These are phyloP conservation scores for Lignosus rhinocerotis DNA, from an alignment of 1,284 basidiomycete genomes.

Conservation along the genomic window DNA sequence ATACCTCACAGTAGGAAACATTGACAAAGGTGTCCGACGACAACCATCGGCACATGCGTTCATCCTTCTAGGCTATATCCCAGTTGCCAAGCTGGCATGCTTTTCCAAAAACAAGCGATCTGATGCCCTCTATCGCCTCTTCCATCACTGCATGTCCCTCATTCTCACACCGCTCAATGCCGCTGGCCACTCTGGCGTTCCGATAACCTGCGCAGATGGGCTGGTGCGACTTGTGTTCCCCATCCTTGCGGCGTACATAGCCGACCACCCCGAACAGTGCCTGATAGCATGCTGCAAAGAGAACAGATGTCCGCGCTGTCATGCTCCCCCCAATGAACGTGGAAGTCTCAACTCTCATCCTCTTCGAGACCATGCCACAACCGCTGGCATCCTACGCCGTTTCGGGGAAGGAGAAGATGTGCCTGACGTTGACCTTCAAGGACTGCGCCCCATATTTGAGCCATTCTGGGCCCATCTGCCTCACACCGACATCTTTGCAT, in stretches of 20 bases:
- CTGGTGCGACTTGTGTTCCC: constrained; percentile 16
- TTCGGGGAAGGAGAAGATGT: neutral
- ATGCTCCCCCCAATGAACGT: neutral
- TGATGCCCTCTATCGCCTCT: constrained; percentile 17
- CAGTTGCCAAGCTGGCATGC: constrained; percentile 8
- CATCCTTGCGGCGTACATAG: constrained; percentile 29
- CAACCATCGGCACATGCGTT: constrained; percentile 33
- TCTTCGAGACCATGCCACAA: neutral
- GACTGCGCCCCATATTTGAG: constrained; percentile 3
- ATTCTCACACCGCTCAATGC: constrained; percentile 20
- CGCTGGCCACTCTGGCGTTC: constrained; percentile 23
- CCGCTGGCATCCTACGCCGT: neutral
- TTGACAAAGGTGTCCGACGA: constrained; percentile 38
- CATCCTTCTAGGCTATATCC: constrained; percentile 39
- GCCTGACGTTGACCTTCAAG: neutral
- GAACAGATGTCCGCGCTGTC: constrained; percentile 25
- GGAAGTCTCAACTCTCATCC: neutral
- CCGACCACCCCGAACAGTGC: constrained; percentile 33
- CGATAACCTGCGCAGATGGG: constrained; percentile 26
- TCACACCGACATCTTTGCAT: constrained; percentile 22
- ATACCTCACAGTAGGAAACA: constrained; percentile 42
- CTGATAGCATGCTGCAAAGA: constrained; percentile 26
- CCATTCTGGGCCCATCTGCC: constrained; percentile 28
- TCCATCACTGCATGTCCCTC: constrained; percentile 24
- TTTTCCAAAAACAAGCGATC: neutral